Base-by-base conservation (phyloP, 116 monocot genomes). In the Papilionanthe hybrid region DNA sequence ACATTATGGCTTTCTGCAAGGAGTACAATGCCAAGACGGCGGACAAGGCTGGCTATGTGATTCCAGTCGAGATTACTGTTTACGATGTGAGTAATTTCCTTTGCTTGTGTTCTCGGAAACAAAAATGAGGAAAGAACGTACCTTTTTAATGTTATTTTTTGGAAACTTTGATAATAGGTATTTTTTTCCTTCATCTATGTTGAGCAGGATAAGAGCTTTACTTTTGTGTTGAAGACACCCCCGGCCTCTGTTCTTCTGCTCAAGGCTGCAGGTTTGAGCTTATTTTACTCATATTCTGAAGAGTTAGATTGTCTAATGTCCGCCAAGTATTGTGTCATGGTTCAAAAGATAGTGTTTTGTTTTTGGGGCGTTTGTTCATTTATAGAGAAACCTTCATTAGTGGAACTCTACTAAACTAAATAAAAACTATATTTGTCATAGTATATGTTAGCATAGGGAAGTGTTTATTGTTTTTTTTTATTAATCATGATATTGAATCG, bases 1-100 rank as follows among this genome's bases (percentile, higher is more conserved):
- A 97, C 55, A 97, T 94, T 76, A 97, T 97, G 97, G 89, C 91
- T 1, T 97, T 97, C 77, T 97, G 94, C 80, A 97, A 97, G 85
- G 94, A 94, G 85, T 97, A 94, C 87, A 97, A 97, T 78, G 97
- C 97, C 78, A 97, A 85, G 88, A 94, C 92, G 11, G 92, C 89
- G 0, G 97, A 97, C 8, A 97, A 97, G 80, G 82, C 94, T 28
- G 97, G 94, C 8, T 97, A 94, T 71, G 83, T 97, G 27, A 97
- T 97, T 80, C 94, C 94, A 6, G 97, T 94, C 25, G 96, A 97
- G 79, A 91, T 97, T 77, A 97, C 97, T 6, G 91, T 97, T 15
- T 97, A 69, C 74, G 97, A 97, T 85, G 97, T 97, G 85, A 94
- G 97, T 71, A 65, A 22, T 78, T 28, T 27, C 37, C 45, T 30